Base-by-base conservation (phyloP, 2,329 filamentous ascomycete genomes). In the Lasiodiplodia sp. region DNA sequence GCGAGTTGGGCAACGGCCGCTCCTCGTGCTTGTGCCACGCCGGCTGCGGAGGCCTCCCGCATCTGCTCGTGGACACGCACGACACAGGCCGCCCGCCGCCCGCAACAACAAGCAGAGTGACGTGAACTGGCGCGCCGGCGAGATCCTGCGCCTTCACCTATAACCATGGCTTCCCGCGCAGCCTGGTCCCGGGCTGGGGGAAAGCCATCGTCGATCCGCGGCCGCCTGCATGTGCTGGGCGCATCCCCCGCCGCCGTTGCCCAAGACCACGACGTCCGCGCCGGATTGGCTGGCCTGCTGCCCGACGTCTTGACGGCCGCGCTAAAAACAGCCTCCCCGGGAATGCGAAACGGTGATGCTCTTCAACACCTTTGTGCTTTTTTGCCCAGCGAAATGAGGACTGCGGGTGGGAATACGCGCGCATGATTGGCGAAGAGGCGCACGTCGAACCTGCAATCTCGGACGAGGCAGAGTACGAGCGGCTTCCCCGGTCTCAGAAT, bases 351-450 rank as follows among this genome's bases (percentile, higher is more conserved):
- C 58, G 58, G 58, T 44, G 25, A 34, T 66, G 63, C 23, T 44
- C 49, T 34, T 47, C 52, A 66, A 37, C 52, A 23, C 44, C 37
- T 52, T 66, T 23, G 18, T 37, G 52, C 53, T 67, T 53, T 51
- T 44, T 40, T 25, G 40, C 21, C 55, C 25, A 25, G 25, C 40
- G 47, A 60, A 67, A 57, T 58, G 51, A 66, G 49, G n/a, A 10
- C 34, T 57, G 25, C 64, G 49, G 51, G 65, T 37, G 8, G 11
- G 38, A 25, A 25, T 60, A 40, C 23, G 28, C 53, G 25, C 25
- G 64, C 64, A 58, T 67, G 64, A 63, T 63, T 63, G 58, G 58
- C 40, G 58, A 40, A 58, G 44, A 47, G 21, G 53, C 25, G 64
- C 28, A n/a, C 38, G 64, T 38, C 21, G 37, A 28, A 38, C 40